Percentiles rank a stretch among this genome's conserved stretches.
Conservation (phyloP, 202 grass and related monocot species). For the Cymbopogon flexuosus region DNA sequence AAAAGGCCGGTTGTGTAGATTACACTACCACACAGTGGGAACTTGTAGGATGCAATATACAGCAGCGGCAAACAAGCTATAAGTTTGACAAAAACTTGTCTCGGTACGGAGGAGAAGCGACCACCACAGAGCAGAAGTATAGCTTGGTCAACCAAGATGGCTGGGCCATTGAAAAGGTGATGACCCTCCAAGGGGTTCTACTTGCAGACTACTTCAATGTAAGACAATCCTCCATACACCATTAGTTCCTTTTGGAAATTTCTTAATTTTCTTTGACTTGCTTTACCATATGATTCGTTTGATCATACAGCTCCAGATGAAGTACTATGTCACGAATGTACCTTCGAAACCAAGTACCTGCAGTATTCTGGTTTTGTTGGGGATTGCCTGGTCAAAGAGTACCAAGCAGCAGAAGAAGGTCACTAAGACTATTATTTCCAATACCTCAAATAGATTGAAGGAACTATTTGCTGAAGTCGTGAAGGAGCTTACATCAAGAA, state of each 20-base stretch:
- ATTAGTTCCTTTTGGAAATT: no score
- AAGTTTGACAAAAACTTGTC: conserved; percentile 59
- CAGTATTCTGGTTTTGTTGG: conserved; percentile 45
- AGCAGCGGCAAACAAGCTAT: conserved; percentile 48
- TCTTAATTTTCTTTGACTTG: neutral
- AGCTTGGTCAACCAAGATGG: conserved; percentile 48
- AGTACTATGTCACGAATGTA: conserved; percentile 44
- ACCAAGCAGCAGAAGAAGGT: conserved; percentile 68
- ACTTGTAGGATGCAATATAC: conserved; percentile 44
- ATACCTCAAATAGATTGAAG: conserved; percentile 52
- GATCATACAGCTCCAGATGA: conserved; percentile 57
- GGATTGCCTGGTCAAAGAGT: conserved; percentile 67
- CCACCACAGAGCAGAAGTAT: conserved; percentile 57
- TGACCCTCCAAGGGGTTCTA: conserved; percentile 61
- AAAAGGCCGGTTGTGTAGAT: conserved; percentile 54
- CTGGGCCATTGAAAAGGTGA: conserved; percentile 58
- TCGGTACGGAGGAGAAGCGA: conserved; percentile 55
- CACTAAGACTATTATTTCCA: conserved; percentile 57
- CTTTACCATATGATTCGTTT: neutral
- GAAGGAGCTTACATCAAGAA: conserved; percentile 42
- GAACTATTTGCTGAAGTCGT: conserved; percentile 49
- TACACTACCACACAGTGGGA: conserved; percentile 65
- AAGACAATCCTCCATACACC: no score
- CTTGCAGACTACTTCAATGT: conserved; percentile 59
- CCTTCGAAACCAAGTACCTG: conserved; percentile 46